These are phyloP conservation scores for Cordyceps cateniannulata DNA, from an alignment of 2,329 filamentous ascomycete genomes.

Conservation along the genomic window DNA sequence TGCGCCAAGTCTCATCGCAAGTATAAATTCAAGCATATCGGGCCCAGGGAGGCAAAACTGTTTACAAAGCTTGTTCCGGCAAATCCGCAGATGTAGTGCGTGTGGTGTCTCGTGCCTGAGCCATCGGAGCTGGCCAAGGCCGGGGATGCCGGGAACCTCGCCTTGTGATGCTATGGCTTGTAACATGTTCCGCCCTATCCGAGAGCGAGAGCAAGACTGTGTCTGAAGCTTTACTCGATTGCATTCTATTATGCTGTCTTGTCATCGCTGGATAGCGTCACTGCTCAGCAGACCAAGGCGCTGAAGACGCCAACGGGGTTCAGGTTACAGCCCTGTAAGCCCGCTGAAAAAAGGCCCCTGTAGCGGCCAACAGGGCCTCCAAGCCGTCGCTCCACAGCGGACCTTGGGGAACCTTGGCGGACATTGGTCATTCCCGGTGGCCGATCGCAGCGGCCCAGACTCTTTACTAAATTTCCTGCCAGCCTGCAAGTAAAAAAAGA, in stretches of 20 bases:
- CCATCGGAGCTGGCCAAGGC: too few species aligned
- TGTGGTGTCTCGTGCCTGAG: neutral
- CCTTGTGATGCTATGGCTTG: too few species aligned
- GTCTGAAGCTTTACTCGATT: too few species aligned
- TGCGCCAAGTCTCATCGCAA: neutral
- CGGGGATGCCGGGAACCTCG: too few species aligned
- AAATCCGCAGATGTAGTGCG: neutral
- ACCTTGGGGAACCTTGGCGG: conserved; percentile 1
- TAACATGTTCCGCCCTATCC: too few species aligned
- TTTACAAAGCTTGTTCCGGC: neutral
- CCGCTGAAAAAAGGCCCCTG: neutral
- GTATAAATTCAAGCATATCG: neutral
- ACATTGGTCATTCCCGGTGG: neutral
- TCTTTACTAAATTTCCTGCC: neutral
- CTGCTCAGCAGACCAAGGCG: too few species aligned
- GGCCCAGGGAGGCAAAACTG: too few species aligned
- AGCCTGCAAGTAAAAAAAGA: neutral
- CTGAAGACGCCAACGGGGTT: too few species aligned
- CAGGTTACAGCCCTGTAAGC: neutral
- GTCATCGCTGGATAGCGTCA: too few species aligned
- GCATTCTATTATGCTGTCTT: too few species aligned
- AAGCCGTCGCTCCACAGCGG: neutral
- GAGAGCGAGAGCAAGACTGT: too few species aligned
- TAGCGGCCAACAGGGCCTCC: neutral
- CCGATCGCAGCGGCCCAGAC: neutral